Conservation (phyloP, 352 stramenopile species). For the Phytophthora pinifolia region DNA sequence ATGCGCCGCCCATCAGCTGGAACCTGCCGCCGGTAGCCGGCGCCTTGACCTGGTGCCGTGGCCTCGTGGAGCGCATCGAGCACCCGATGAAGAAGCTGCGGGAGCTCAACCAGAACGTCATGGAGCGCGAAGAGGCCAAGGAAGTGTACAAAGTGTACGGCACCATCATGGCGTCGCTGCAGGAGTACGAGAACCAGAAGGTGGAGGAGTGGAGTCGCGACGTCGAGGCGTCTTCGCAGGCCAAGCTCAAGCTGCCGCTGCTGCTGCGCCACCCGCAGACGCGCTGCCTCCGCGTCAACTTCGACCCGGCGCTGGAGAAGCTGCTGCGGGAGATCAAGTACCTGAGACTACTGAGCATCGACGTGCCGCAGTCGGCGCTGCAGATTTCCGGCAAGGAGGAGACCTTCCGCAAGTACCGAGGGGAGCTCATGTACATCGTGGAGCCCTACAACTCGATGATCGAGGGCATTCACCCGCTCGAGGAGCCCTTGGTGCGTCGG, state of each 20-base stretch:
- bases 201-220: constrained; percentile 96
- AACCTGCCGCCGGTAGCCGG: constrained; percentile 96
- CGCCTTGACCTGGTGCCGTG: constrained; percentile 95
- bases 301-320: constrained; percentile 96
- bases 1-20: constrained; percentile 92
- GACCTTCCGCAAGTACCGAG: constrained; percentile 96
- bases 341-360: constrained; percentile 93
- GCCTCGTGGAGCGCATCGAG: constrained; percentile 95
- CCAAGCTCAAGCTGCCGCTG: constrained; percentile 95
- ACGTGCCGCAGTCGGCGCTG: constrained; percentile 93
- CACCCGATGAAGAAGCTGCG: constrained; percentile 97
- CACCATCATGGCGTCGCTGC: constrained; percentile 95
- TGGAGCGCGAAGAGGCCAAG: constrained; percentile 97
- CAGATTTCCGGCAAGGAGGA: constrained; percentile 96
- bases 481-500: constrained; percentile 94
- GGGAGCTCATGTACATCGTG: constrained; percentile 97
- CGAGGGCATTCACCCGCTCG: constrained; percentile 94
- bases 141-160: constrained; percentile 98
- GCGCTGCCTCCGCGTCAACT: constrained; percentile 95
- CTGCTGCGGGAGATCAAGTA: constrained; percentile 99
- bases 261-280: constrained; percentile 90
- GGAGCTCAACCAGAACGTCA: constrained; percentile 95
- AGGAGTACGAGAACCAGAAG: constrained; percentile 97
- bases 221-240: constrained; percentile 93
- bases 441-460: constrained; percentile 98